Evolutionary conservation across 2,329 filamentous ascomycete genomes (phyloP), one percentile per base, ranked within the genome.

Genomic region (Xylariaceae sp.): DNA sequence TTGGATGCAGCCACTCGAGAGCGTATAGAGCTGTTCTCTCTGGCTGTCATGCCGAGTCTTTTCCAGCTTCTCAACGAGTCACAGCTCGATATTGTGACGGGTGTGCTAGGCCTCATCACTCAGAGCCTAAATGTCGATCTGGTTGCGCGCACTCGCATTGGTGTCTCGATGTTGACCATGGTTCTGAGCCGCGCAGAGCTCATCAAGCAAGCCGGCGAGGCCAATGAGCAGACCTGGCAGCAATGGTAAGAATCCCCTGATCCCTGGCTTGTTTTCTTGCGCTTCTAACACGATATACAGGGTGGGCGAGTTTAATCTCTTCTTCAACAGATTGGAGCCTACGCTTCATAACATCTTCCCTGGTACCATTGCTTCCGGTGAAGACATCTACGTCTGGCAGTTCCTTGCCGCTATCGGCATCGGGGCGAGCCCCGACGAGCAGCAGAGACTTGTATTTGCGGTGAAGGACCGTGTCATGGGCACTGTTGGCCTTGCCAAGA

Each of bases 401-500:
- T 95, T 97, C 69, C 80, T 99, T 59, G 94, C 94, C 9, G 91
- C 93, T 12, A 90, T 97, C 72, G 94, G 94, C 57, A 94, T 96
- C 59, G 92, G 90, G 47, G 93, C 94, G 33, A 92, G 84, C 66
- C 90, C 92, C 13, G 91, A 97, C 61, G 94, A 99, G 73, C 94
- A 99, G 71, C 93, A 96, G 69, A 83, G 92, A 52, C 79, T 99
- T 50, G 94, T 99, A 10, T 82, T 97, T 64, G 92, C 91, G 39
- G 94, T 99, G 62, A 99, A 97, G 81, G 94, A 99, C 65, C 87
- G 93, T 48, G 94, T 99, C 53, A 95, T 97, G 83, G 92, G 96
- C 68, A 97, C 94, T 0, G 90, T 99, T 11, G 78, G 82, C 31
- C 83, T 96, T 47, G 88, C 90, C 64, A 97, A 96, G 79, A 93